Evolutionary conservation across 257 asterid genomes (phyloP).

Genomic region (Handroanthus guayacan): DNA sequence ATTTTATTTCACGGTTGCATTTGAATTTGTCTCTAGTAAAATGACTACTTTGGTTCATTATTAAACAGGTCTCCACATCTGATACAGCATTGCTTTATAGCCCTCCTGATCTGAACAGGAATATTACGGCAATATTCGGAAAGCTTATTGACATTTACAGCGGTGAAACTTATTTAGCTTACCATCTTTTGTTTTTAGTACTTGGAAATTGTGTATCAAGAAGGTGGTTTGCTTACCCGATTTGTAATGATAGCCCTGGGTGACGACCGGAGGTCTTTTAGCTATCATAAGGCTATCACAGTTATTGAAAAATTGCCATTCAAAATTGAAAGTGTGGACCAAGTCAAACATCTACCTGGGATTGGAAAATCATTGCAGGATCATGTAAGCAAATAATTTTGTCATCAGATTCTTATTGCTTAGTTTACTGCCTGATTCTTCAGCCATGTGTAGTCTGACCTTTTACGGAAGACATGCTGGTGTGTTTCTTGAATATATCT

Average conservation of each 20-base stretch:
- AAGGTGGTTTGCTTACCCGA: conserved; percentile 30
- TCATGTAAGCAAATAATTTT: conserved; percentile 65
- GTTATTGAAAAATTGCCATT: conserved; percentile 94
- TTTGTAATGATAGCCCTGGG: conserved; percentile 73
- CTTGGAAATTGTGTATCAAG: conserved; percentile 28
- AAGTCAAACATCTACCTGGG: conserved; percentile 83
- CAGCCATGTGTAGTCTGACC: conserved; percentile 18
- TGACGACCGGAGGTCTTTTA: conserved; percentile 93
- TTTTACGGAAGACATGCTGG: conserved; percentile 26
- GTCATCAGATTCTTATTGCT: conserved; percentile 11
- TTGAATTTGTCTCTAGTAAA: conserved; percentile 1
- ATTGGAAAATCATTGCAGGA: conserved; percentile 94
- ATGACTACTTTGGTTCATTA: conserved; percentile 14
- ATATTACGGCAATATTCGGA: conserved; percentile 83
- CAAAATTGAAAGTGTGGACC: conserved; percentile 80
- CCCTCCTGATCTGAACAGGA: conserved; percentile 90
- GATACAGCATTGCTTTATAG: conserved; percentile 66
- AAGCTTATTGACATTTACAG: conserved; percentile 90
- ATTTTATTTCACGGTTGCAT: background rate
- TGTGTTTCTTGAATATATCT: conserved; percentile 11
- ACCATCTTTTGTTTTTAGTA: conserved; percentile 25
- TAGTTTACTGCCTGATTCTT: conserved; percentile 29
- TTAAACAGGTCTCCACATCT: conserved; percentile 59
- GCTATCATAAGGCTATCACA: conserved; percentile 89
- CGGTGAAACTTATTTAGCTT: conserved; percentile 53